Conservation (phyloP, 306 rosid genomes). For the Comarum palustre region DNA sequence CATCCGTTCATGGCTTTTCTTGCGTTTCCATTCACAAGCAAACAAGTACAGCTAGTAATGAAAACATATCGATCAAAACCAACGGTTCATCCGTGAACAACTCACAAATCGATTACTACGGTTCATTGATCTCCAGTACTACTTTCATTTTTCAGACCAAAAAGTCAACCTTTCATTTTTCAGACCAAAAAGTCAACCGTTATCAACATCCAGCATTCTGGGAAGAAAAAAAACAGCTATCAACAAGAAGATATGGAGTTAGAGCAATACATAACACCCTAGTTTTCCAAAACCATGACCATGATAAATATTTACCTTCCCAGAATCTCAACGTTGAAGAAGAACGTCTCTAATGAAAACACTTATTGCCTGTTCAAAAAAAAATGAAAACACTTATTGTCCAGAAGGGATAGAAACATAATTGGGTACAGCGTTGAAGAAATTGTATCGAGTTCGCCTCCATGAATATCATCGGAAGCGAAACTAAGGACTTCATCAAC, state of each 20-base stretch:
- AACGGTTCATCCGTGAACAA: not conserved
- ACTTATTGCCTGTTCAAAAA: no score
- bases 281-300: not conserved
- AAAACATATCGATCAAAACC: no score
- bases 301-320: not conserved
- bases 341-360: not conserved
- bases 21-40: no score
- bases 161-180: not conserved
- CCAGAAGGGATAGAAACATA: slow-evolving; percentile 43
- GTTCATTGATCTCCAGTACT: no score
- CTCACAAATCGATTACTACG: not conserved
- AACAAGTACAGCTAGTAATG: no score
- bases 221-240: not conserved
- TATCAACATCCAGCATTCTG: not conserved
- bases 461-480: not conserved
- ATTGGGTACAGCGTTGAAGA: slow-evolving; percentile 62
- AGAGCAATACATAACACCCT: not conserved
- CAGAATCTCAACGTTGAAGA: not conserved
- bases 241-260: not conserved
- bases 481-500: slow-evolving; percentile 56
- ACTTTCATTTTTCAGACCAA: not conserved
- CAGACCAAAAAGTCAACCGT: no score
- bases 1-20: no score
- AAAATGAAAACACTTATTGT: no score
- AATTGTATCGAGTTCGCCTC: not conserved